phyloP scores from a whole-genome alignment of 768 basidiomycete genomes.

The Mycena galopus region DNA sequence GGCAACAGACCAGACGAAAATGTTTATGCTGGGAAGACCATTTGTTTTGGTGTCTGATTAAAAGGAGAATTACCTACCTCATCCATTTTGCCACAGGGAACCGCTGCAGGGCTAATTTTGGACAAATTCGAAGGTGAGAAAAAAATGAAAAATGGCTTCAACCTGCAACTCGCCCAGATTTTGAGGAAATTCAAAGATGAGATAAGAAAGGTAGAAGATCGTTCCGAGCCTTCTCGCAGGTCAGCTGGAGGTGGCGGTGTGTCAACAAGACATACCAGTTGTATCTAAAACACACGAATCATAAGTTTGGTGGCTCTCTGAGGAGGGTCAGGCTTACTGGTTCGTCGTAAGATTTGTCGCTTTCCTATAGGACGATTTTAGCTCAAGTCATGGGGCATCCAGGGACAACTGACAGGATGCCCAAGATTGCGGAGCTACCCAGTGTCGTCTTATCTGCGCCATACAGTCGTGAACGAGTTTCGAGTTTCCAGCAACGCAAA shows the following conservation, averaged over 20 bases:
- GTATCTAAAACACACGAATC: background rate
- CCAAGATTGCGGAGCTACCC: slow-evolving; percentile 75
- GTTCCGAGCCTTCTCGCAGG: slow-evolving; percentile 71
- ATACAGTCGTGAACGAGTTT: background rate
- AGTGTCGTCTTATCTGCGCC: slow-evolving; percentile 67
- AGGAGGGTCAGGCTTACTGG: slow-evolving; percentile 59
- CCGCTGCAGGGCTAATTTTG: slow-evolving; percentile 63
- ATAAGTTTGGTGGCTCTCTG: no score
- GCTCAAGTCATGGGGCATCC: slow-evolving; percentile 46
- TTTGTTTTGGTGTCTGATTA: no score
- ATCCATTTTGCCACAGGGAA: slow-evolving; percentile 70
- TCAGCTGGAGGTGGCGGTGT: slow-evolving; percentile 47
- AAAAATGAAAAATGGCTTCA: slow-evolving; percentile 59
- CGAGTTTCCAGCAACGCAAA: background rate
- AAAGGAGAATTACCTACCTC: background rate
- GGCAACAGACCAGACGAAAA: slow-evolving; percentile 74
- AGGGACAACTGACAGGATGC: slow-evolving; percentile 76
- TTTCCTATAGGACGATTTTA: background rate
- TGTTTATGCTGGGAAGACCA: slow-evolving; percentile 63
- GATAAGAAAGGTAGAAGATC: slow-evolving; percentile 79
- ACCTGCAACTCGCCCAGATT: no score
- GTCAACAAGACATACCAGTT: slow-evolving; percentile 3
- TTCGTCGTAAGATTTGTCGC: slow-evolving; percentile 71
- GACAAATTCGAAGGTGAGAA: slow-evolving; percentile 66
- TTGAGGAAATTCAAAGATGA: slow-evolving; percentile 80